phyloP scores from a whole-genome alignment of 495 filamentous ascomycete genomes.

The Tuber melanosporum region DNA sequence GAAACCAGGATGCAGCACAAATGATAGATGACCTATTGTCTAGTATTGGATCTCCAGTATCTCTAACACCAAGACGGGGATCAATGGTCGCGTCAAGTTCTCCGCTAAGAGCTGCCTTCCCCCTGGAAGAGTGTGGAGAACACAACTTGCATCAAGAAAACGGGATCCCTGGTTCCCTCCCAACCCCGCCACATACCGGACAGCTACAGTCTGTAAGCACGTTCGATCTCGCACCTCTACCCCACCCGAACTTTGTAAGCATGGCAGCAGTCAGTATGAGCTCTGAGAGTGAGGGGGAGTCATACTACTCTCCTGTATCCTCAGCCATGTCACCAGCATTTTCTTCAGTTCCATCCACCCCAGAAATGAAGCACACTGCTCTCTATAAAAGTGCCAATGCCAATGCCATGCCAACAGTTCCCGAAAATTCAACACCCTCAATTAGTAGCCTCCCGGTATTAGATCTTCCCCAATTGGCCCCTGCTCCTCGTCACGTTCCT shows the following conservation, averaged over 20 bases:
- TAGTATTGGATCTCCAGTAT: conserved; percentile 23
- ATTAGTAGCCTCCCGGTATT: conserved; percentile 14
- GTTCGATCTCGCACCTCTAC: conserved; percentile 40
- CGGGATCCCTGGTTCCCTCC: conserved; percentile 13
- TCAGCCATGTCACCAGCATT: conserved; percentile 46
- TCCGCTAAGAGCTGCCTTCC: conserved; percentile 29
- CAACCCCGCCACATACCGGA: conserved; percentile 30
- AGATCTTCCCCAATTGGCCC: conserved; percentile 33
- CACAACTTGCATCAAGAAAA: conserved; percentile 6
- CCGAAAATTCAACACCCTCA: conserved; percentile 23
- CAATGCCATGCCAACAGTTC: conserved; percentile 28
- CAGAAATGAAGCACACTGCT: conserved; percentile 21
- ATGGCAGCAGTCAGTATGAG: conserved; percentile 38
- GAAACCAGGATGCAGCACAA: conserved; percentile 31
- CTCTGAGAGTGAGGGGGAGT: conserved; percentile 36
- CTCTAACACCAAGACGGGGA: conserved; percentile 21
- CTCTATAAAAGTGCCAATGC: conserved; percentile 12
- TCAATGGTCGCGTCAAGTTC: conserved; percentile 29
- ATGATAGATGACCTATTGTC: conserved; percentile 38
- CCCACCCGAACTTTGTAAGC: conserved; percentile 39
- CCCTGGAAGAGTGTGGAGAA: conserved; percentile 9
- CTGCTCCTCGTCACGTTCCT: conserved; percentile 20
- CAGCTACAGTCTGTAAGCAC: conserved; percentile 34
- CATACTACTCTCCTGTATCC: conserved; percentile 45
- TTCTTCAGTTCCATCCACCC: conserved; percentile 45